Conservation (phyloP, 257 asterid genomes). For the Mentha longifolia region DNA sequence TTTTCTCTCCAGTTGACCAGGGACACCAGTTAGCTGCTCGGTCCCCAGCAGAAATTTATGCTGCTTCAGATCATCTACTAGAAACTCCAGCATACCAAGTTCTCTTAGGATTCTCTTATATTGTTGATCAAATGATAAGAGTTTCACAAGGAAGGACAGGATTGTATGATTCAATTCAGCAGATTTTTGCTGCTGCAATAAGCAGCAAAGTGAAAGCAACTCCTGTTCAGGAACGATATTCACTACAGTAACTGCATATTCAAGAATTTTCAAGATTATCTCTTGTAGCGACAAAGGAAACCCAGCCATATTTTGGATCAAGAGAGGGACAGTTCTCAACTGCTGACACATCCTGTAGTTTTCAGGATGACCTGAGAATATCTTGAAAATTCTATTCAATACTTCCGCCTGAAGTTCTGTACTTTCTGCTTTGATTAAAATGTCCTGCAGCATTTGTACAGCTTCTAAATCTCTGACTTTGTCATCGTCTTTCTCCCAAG, state of each 20-base stretch:
- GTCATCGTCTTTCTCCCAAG: conserved; percentile 84
- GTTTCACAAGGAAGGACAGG: conserved; percentile 89
- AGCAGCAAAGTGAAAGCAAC: conserved; percentile 93
- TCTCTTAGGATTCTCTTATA: conserved; percentile 95
- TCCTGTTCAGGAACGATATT: conserved; percentile 97
- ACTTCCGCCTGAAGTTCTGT: conserved; percentile 94
- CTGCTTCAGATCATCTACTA: conserved; percentile 94
- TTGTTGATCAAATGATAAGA: conserved; percentile 93
- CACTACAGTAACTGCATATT: conserved; percentile 94
- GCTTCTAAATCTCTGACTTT: conserved; percentile 97
- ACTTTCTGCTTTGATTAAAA: conserved; percentile 88
- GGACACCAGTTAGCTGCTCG: conserved; percentile 60
- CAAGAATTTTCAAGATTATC: conserved; percentile 94
- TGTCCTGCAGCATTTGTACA: conserved; percentile 94
- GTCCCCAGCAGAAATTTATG: conserved; percentile 76
- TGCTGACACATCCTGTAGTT: conserved; percentile 94
- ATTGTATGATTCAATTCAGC: conserved; percentile 80
- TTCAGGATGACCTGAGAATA: conserved; percentile 94
- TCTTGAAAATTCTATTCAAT: conserved; percentile 85
- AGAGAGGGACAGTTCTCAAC: conserved; percentile 90
- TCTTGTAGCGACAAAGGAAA: conserved; percentile 86
- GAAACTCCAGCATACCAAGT: conserved; percentile 96
- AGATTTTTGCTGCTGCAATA: conserved; percentile 90
- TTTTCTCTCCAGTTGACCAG: conserved; percentile 63
- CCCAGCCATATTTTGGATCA: conserved; percentile 96